A percentile compares a stretch with the other conserved stretches of the same genome.
These are phyloP conservation scores for Thelonectria rubi DNA, from an alignment of 2,329 filamentous ascomycete species.

Conservation along the genomic window DNA sequence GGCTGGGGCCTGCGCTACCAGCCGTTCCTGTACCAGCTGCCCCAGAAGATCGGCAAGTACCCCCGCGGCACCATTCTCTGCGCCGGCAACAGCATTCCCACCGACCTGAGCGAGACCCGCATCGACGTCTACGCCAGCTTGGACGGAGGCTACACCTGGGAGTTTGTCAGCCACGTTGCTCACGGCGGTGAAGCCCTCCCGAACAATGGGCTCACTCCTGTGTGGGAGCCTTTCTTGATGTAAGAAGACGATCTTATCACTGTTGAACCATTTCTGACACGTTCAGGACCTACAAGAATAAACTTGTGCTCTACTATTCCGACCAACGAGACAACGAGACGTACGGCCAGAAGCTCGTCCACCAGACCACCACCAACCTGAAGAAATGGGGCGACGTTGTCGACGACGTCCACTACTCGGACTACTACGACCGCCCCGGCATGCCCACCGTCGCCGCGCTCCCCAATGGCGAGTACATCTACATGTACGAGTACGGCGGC, in stretches of 20 bases:
- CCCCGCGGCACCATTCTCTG: constrained; percentile 70
- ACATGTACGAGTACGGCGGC: constrained; percentile 70
- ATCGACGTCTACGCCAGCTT: constrained; percentile 75
- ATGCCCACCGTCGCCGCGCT: constrained; percentile 72
- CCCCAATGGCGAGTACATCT: constrained; percentile 63
- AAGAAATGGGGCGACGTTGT: constrained; percentile 66
- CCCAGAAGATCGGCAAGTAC: constrained; percentile 65
- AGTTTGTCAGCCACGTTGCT: constrained; percentile 72
- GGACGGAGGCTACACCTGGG: constrained; percentile 70
- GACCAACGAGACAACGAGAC: constrained; percentile 70
- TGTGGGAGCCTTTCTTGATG: constrained; percentile 77
- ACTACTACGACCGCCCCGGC: constrained; percentile 71
- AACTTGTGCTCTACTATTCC: constrained; percentile 74
- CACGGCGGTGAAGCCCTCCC: constrained; percentile 67
- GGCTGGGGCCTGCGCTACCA: constrained; percentile 76
- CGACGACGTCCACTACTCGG: constrained; percentile 67
- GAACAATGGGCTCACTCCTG: constrained; percentile 71
- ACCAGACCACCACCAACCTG: constrained; percentile 69
- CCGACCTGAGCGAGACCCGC: constrained; percentile 68
- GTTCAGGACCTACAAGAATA: constrained; percentile 61
- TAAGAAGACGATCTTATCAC: constrained; percentile 25
- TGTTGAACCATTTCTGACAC: background rate
- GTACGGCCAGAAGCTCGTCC: constrained; percentile 74
- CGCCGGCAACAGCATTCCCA: constrained; percentile 68
- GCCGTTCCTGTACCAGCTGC: constrained; percentile 72